A percentile compares a stretch with the other conserved stretches of the same genome.
These are phyloP conservation scores for Fusarium falciforme DNA, from an alignment of 2,329 filamentous ascomycete genomes.

Conservation along the genomic window DNA sequence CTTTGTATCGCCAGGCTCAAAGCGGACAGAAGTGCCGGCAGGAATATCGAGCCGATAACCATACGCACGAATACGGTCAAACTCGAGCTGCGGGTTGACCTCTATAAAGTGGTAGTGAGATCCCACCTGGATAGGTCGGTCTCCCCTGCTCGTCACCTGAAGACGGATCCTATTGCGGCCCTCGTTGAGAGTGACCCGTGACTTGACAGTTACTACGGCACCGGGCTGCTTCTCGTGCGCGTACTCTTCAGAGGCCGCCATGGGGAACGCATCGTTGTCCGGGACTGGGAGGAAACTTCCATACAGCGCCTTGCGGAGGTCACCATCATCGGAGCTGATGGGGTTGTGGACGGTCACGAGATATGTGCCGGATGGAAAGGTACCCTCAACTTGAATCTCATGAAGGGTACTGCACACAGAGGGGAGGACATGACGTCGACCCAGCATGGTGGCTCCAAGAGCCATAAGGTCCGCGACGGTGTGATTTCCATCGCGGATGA, in stretches of 20 bases:
- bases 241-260: constrained; percentile 73
- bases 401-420: constrained; percentile 81
- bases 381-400: constrained; percentile 94
- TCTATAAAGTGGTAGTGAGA: constrained; percentile 98
- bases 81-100: constrained; percentile 89
- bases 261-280: constrained; percentile 72
- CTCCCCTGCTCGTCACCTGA: constrained; percentile 85
- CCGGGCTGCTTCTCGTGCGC: constrained; percentile 78
- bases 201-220: constrained; percentile 78
- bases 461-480: constrained; percentile 93
- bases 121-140: constrained; percentile 91
- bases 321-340: constrained; percentile 85
- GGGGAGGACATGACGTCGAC: constrained; percentile 89
- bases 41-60: constrained; percentile 90
- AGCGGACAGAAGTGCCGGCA: constrained; percentile 90
- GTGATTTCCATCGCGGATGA: constrained; percentile 96
- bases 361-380: constrained; percentile 90
- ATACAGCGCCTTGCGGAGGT: constrained; percentile 88
- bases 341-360: constrained; percentile 95
- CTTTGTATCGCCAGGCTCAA: constrained; percentile 93
- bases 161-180: constrained; percentile 79
- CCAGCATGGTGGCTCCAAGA: constrained; percentile 90
- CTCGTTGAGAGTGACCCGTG: constrained; percentile 76
- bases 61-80: constrained; percentile 85
- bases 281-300: constrained; percentile 91